Conservation (phyloP, 495 filamentous ascomycete species). For the Tuber umbilicatum region DNA sequence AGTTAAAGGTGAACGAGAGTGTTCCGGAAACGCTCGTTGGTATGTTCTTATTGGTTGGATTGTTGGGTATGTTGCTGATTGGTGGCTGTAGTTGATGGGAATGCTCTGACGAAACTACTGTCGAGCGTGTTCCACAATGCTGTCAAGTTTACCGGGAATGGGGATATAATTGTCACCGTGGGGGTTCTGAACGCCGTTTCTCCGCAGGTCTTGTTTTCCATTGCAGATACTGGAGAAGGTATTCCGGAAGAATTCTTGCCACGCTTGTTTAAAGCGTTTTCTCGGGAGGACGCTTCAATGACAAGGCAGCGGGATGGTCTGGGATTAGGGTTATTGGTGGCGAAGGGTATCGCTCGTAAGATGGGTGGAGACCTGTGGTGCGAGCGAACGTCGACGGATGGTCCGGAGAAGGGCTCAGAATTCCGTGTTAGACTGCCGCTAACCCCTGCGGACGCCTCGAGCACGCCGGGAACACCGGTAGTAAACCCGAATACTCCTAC, state of each 20-base stretch:
- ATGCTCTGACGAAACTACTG: constrained; percentile 65
- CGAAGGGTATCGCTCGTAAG: constrained; percentile 67
- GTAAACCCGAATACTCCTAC: constrained; percentile 27
- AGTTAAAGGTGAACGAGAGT: constrained; percentile 59
- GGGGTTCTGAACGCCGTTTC: constrained; percentile 45
- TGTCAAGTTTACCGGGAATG: constrained; percentile 70
- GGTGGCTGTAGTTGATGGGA: constrained; percentile 53
- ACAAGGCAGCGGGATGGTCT: constrained; percentile 67
- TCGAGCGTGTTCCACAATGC: constrained; percentile 72
- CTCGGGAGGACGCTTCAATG: constrained; percentile 64
- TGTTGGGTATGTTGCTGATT: not conserved
- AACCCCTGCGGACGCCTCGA: constrained; percentile 47
- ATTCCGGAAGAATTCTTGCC: constrained; percentile 65
- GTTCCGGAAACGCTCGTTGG: constrained; percentile 61
- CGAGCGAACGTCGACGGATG: constrained; percentile 61
- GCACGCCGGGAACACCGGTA: constrained; percentile 45
- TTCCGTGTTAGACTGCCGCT: constrained; percentile 68
- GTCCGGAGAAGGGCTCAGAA: constrained; percentile 61
- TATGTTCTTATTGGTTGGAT: constrained; percentile 28
- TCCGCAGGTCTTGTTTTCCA: constrained; percentile 55
- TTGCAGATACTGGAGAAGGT: constrained; percentile 66
- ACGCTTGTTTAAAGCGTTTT: constrained; percentile 68
- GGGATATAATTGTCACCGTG: constrained; percentile 57
- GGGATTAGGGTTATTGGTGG: constrained; percentile 67
- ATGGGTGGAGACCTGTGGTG: constrained; percentile 69